Conservation (phyloP, 2,329 filamentous ascomycete genomes). For the Volutella citrinella region DNA sequence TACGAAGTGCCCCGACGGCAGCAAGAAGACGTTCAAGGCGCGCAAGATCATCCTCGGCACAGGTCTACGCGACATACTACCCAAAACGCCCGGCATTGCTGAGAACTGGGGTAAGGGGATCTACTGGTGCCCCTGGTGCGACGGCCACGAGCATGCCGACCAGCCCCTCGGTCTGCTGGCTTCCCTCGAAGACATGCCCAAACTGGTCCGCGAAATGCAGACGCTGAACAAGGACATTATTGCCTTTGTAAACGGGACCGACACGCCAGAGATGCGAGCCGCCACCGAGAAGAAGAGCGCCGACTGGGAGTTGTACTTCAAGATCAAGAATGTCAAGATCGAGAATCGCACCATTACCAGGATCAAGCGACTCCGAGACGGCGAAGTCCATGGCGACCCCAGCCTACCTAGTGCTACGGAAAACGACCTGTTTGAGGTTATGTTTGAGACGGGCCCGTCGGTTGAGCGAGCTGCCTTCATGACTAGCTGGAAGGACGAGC, state of each 20-base stretch:
- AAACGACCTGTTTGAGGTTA: slow-evolving; percentile 53
- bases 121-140: slow-evolving; percentile 65
- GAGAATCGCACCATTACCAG: slow-evolving; percentile 53
- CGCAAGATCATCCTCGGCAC: slow-evolving; percentile 57
- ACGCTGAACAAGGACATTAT: slow-evolving; percentile 55
- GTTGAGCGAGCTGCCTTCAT: slow-evolving; percentile 51
- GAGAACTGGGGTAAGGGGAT: slow-evolving; percentile 59
- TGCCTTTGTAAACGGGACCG: slow-evolving; percentile 58
- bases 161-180: slow-evolving; percentile 54
- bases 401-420: slow-evolving; percentile 43
- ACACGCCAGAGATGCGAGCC: slow-evolving; percentile 42
- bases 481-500: slow-evolving; percentile 44
- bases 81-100: slow-evolving; percentile 49
- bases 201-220: slow-evolving; percentile 47
- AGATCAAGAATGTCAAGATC: slow-evolving; percentile 47
- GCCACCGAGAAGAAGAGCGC: slow-evolving; percentile 38
- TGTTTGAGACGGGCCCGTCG: slow-evolving; percentile 44
- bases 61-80: slow-evolving; percentile 53
- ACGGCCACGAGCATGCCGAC: slow-evolving; percentile 59
- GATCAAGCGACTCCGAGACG: slow-evolving; percentile 45
- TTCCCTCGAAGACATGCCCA: slow-evolving; percentile 40
- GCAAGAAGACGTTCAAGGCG: slow-evolving; percentile 37
- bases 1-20: slow-evolving; percentile 12
- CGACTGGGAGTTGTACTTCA: slow-evolving; percentile 48
- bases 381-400: slow-evolving; percentile 34